These are phyloP conservation scores for Candida schatavii DNA, from an alignment of 805 yeast species.

Conservation along the genomic window DNA sequence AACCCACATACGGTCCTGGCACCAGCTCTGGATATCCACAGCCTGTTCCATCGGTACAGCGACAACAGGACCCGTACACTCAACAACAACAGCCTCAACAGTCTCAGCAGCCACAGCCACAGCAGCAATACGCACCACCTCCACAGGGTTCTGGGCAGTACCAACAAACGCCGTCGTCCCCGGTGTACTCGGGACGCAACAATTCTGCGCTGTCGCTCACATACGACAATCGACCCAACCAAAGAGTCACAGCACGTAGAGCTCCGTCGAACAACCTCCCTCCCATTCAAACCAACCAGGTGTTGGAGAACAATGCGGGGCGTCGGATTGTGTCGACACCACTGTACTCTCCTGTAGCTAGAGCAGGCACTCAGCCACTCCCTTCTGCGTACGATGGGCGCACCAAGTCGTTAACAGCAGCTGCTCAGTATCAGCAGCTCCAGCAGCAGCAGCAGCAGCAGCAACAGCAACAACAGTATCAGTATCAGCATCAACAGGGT, in stretches of 20 bases:
- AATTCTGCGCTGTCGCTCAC: constrained; percentile 8
- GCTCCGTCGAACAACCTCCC: constrained; percentile 16
- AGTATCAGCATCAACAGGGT: constrained; percentile 13
- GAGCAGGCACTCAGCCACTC: background rate
- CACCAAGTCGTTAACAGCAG: constrained; percentile 25
- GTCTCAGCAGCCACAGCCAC: background rate
- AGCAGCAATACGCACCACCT: background rate
- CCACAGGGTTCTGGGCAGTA: background rate
- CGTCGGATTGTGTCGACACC: constrained; percentile 34
- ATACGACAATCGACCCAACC: constrained; percentile 4
- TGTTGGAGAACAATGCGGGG: constrained; percentile 6
- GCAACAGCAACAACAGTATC: constrained; percentile 1
- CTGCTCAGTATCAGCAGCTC: constrained; percentile 7
- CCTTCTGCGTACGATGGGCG: constrained; percentile 5
- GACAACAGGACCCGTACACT: constrained; percentile 7
- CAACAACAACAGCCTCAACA: constrained; percentile 11
- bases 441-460: constrained; percentile 2
- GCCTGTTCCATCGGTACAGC: constrained; percentile 6
- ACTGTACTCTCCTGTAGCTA: background rate
- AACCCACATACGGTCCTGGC: constrained; percentile 5
- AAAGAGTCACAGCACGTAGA: constrained; percentile 10
- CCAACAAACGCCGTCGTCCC: background rate
- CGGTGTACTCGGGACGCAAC: background rate
- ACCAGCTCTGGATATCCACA: constrained; percentile 6
- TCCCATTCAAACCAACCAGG: constrained; percentile 16